Base-by-base conservation (phyloP, 805 yeast genomes). In the Starmerella powellii region DNA sequence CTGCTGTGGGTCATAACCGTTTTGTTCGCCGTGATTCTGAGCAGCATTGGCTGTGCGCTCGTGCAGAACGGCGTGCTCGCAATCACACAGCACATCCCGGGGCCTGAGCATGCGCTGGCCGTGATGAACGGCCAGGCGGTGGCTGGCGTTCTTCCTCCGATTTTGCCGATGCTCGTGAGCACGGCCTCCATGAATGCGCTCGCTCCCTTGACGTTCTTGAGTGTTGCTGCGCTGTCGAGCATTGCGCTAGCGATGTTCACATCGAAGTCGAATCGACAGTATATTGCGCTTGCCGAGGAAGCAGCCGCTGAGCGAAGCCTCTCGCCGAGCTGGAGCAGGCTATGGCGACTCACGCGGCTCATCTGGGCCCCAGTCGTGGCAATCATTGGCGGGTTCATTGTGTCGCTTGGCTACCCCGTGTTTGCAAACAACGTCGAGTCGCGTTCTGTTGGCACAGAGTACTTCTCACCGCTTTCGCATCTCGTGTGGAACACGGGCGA, bases 121-220 rank as follows among this genome's bases (percentile, higher is more conserved):
- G 80, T 80, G 2, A 83, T 91, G 80, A 87, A 87, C 3, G 98
- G 98, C 1, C 95, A 88, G 60, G 95, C 94, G 0, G 65, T 88
- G 15, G 85, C 96, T 0, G 98, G 98, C 2, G 94, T 91, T 0
- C 63, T 88, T 28, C 97, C 98, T 2, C 76, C 95, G 0, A 57
- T 81, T 16, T 77, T 80, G 12, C 71, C 75, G 51, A 78, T 76
- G 46, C 45, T 71, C 10, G 72, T 80, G 12, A 20, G 45, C 31
- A 10, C 74, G 53, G 72, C 73, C 49, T 58, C 71, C 32, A 66
- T 73, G 1, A 76, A 80, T 6, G 64, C 76, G 43, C 64, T 78
- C 0, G 62, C 74, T 27, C 50, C 59, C 1, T 52, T 70, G 33
- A 63, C 73, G 17, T 51, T 47, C 27, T 24, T 49, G 16, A 46